Base-by-base conservation (phyloP, 2,329 filamentous ascomycete genomes). In the Penicillium glabrum region DNA sequence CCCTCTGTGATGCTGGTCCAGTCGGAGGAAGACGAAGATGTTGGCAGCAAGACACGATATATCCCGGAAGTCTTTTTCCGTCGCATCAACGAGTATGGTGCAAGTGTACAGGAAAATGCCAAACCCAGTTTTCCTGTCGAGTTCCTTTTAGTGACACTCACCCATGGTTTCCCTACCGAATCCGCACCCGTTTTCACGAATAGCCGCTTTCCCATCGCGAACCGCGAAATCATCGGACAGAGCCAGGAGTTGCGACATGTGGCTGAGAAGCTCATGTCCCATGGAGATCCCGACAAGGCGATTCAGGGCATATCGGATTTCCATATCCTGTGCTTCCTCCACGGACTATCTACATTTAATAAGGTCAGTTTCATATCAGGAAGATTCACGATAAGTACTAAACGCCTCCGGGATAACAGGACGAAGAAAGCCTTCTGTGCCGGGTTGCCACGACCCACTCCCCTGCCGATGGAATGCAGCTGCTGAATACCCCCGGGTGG, bases 31-130 rank as follows among this genome's bases (percentile, higher is more conserved):
- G 92, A 97, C 51, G 89, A 92, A 62, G 86, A 80, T 64, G 86
- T 79, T 54, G 80, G 76, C 49, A 88, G 83, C 72, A 86, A 86
- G 54, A 87, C 89, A 24, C 85, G 93, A 67, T 99, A 99, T 71
- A 96, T 99, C 23, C 95, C 95, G 1, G 95, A 99, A 69, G 93
- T 99, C 5, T 99, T 98, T 77, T 99, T 96, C 78, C 87, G 93
- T 60, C 88, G 86, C 65, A 91, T 96, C 75, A 99, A 99, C 75
- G 93, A 99, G 73, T 96, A 99, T 71, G 93, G 93, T 33, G 91
- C 89, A 62, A 96, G 93, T 66, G 95, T 98, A 8, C 95, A 97
- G 72, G 91, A 98, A 75, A 98, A 96, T 67, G 95, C 95, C 24
- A 98, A 97, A 72, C 95, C 95, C 0, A 87, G 90, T 46, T 99